phyloP scores from a whole-genome alignment of 805 yeast genomes.

The Monosporozyma aerobia region DNA sequence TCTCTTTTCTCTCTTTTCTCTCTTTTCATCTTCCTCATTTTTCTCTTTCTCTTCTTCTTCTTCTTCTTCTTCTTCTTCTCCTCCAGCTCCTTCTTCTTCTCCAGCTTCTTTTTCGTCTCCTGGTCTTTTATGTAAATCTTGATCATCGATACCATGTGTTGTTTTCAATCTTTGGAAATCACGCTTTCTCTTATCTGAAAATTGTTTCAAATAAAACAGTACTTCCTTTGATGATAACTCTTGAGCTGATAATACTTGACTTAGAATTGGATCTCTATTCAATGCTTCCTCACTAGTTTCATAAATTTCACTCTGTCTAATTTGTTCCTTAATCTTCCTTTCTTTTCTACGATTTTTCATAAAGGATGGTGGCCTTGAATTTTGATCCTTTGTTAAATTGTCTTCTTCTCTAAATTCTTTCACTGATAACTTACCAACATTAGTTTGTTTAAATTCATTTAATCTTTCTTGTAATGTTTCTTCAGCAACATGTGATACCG shows the following conservation, averaged over 20 bases:
- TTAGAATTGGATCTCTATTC: constrained; percentile 35
- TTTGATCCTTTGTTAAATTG: neutral
- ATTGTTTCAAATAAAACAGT: constrained; percentile 28
- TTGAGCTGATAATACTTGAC: constrained; percentile 37
- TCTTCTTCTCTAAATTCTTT: constrained; percentile 52
- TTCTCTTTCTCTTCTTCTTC: constrained; percentile 5
- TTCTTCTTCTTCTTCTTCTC: constrained; percentile 11
- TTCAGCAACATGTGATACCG: constrained; percentile 91
- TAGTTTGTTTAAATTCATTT: constrained; percentile 75
- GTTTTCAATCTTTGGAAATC: constrained; percentile 20
- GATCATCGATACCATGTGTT: constrained; percentile 27
- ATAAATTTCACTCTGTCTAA: constrained; percentile 19
- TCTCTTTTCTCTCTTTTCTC: neutral
- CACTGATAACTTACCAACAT: constrained; percentile 65
- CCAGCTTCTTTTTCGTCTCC: constrained; percentile 11
- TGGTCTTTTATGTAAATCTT: constrained; percentile 17
- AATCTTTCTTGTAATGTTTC: constrained; percentile 86
- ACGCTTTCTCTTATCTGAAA: constrained; percentile 24
- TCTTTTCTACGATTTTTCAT: constrained; percentile 50
- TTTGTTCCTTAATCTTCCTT: constrained; percentile 30
- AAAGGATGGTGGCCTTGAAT: constrained; percentile 77
- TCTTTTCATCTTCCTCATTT: constrained; percentile 4
- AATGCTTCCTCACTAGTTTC: constrained; percentile 34
- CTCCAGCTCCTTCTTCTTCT: constrained; percentile 7
- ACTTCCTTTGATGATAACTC: constrained; percentile 40